Evolutionary conservation across 164 flowering plant species (phyloP).

Genomic region (Annona cherimola): DNA sequence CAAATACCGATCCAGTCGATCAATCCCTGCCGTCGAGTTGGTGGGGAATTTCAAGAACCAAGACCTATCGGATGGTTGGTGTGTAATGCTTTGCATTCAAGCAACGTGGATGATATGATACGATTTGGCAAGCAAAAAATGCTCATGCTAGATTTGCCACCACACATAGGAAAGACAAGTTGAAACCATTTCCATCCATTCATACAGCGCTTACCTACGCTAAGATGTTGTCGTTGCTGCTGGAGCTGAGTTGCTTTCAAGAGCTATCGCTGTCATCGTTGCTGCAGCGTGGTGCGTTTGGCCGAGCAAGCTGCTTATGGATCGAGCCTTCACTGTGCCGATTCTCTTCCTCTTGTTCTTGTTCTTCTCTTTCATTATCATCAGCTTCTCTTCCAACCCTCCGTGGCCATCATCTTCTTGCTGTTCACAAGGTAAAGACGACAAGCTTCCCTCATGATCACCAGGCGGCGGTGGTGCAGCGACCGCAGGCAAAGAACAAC

Average conservation of each 20-base stretch:
- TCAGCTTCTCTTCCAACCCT: constrained; percentile 16
- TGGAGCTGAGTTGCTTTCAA: too few relatives aligned
- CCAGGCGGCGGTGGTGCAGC: too few relatives aligned
- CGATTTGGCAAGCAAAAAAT: not conserved
- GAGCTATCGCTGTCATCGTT: too few relatives aligned
- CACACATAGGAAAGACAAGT: not conserved
- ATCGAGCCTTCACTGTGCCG: constrained; percentile 72
- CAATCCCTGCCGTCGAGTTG: not conserved
- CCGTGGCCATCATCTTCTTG: not conserved
- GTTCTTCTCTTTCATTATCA: constrained; percentile 15
- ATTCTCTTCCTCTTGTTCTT: constrained; percentile 54
- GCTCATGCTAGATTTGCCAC: not conserved
- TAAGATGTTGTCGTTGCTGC: too few relatives aligned
- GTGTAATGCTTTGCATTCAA: not conserved
- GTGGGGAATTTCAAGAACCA: not conserved
- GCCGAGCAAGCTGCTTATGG: constrained; percentile 63
- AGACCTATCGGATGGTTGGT: too few relatives aligned
- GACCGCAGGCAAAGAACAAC: constrained; percentile 3
- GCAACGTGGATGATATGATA: not conserved
- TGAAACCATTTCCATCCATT: not conserved
- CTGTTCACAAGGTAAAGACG: too few relatives aligned
- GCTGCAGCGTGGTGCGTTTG: constrained; percentile 18
- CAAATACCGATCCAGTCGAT: not conserved
- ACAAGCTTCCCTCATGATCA: too few relatives aligned
- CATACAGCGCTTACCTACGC: not conserved